Evolutionary conservation across 2,329 filamentous ascomycete species (phyloP).

Genomic region (Phyllosticta citribraziliensis): DNA sequence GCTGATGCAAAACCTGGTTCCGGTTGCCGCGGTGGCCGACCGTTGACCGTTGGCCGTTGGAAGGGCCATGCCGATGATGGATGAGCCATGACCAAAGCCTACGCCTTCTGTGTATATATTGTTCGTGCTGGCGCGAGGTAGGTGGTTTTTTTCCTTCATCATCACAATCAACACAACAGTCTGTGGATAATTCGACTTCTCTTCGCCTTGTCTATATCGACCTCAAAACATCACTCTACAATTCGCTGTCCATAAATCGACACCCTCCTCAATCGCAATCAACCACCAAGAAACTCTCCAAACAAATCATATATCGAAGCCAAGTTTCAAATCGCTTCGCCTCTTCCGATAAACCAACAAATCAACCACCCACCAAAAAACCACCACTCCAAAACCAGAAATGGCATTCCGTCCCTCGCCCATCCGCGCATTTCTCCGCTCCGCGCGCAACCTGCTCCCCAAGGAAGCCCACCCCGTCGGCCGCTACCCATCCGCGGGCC

Average conservation of each 20-base stretch:
- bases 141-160: neutral
- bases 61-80: neutral
- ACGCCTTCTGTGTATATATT: constrained; percentile 1
- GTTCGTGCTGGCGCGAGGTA: constrained; percentile 2
- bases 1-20: neutral
- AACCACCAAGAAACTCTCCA: neutral
- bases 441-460: constrained; percentile 23
- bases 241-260: neutral
- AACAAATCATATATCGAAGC: neutral
- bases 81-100: neutral
- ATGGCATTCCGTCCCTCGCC: constrained; percentile 13
- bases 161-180: neutral
- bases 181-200: neutral
- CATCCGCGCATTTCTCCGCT: constrained; percentile 19
- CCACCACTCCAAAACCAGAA: neutral
- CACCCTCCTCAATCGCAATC: neutral
- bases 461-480: constrained; percentile 27
- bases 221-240: neutral
- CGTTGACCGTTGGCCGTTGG: neutral
- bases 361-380: neutral
- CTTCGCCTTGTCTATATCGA: neutral
- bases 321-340: neutral
- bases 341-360: neutral
- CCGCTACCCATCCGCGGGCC: constrained; percentile 19
- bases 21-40: neutral